Conservation (phyloP, 495 filamentous ascomycete genomes). For the Terfezia claveryi region DNA sequence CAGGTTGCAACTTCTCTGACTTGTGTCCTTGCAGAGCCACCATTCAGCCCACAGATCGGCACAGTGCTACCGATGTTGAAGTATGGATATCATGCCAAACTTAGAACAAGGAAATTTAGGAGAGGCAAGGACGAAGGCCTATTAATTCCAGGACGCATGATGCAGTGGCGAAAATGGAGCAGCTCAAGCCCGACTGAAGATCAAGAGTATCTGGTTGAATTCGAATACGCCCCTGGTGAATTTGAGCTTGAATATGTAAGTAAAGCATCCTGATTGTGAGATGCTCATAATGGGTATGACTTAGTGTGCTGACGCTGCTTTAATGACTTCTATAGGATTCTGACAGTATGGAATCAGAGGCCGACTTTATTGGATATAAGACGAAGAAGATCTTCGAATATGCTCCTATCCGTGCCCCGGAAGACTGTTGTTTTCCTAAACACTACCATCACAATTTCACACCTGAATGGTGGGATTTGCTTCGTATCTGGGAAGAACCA, state of each 20-base stretch:
- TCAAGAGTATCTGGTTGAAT: background rate
- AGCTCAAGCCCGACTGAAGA: background rate
- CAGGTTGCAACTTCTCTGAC: background rate
- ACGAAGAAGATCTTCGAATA: background rate
- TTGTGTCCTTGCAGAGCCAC: too few species aligned
- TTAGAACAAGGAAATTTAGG: background rate
- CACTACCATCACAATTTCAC: background rate
- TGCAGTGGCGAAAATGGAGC: too few species aligned
- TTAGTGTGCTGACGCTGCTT: background rate
- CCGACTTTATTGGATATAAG: background rate
- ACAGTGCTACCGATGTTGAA: background rate
- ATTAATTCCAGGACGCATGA: background rate
- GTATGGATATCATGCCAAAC: background rate
- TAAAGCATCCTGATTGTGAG: too few species aligned
- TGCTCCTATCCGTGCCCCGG: background rate
- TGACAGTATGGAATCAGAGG: background rate
- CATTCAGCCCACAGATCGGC: too few species aligned
- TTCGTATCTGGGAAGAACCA: background rate
- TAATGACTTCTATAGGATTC: background rate
- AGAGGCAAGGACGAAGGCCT: background rate
- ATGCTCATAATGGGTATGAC: background rate
- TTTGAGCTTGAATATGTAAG: too few species aligned
- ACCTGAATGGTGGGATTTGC: background rate
- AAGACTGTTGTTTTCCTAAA: background rate
- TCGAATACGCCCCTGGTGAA: background rate